These are phyloP conservation scores for Wallemia hederae DNA, from an alignment of 1,284 basidiomycete genomes.

Conservation along the genomic window DNA sequence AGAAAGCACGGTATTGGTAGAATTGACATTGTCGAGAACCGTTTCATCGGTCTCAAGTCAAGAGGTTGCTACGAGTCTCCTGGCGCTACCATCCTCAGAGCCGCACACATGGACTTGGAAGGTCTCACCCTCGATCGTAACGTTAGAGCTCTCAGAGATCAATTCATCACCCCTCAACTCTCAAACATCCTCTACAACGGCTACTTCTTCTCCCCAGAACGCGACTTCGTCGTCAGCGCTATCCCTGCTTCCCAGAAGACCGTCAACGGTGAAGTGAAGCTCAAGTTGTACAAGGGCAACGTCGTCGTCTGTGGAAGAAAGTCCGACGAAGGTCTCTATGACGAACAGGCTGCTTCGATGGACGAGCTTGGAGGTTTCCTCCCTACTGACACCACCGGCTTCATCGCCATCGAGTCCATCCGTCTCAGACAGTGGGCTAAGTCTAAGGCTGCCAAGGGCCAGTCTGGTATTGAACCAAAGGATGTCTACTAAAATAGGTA, in stretches of 20 bases:
- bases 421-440: constrained; percentile 63
- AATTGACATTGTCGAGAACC: constrained; percentile 96
- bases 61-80: constrained; percentile 97
- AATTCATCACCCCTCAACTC: constrained; percentile 72
- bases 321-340: constrained; percentile 80
- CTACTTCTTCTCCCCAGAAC: constrained; percentile 81
- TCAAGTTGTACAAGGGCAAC: constrained; percentile 91
- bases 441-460: constrained; percentile 3
- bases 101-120: constrained; percentile 85
- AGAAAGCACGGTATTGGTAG: constrained; percentile 86
- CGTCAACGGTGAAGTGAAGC: constrained; percentile 69
- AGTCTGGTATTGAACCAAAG: not conserved
- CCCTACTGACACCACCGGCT: constrained; percentile 66
- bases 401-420: constrained; percentile 84
- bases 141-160: constrained; percentile 75
- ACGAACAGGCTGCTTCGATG: constrained; percentile 93
- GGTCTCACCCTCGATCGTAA: constrained; percentile 92
- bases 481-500: not conserved
- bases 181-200: constrained; percentile 87
- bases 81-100: constrained; percentile 78
- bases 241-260: constrained; percentile 82
- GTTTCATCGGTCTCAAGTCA: constrained; percentile 96
- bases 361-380: constrained; percentile 95
- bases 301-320: constrained; percentile 73
- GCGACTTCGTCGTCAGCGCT: constrained; percentile 69